These are phyloP conservation scores for Microcyclospora tardicrescens DNA, from an alignment of 2,329 filamentous ascomycete genomes.

Conservation along the genomic window DNA sequence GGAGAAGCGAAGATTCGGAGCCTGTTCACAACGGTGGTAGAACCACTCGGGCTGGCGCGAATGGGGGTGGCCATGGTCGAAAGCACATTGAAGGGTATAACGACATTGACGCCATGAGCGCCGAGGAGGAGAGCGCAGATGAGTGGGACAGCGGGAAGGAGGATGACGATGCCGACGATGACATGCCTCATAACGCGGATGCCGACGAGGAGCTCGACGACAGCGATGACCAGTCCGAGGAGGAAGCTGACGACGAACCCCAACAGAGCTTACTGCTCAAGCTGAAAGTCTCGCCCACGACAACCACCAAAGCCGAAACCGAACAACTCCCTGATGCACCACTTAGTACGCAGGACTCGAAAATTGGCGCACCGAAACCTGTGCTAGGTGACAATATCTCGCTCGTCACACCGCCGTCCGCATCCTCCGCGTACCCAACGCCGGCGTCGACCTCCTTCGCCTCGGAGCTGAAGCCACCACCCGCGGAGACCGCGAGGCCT, in stretches of 20 bases:
- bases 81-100: slow-evolving; percentile 43
- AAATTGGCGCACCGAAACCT: not conserved
- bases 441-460: slow-evolving; percentile 5
- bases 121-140: slow-evolving; percentile 48
- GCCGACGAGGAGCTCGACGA: slow-evolving; percentile 41
- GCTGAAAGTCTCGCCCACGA: slow-evolving; percentile 31
- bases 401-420: slow-evolving; percentile 1
- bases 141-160: slow-evolving; percentile 54
- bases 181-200: slow-evolving; percentile 32
- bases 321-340: not conserved
- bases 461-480: not conserved
- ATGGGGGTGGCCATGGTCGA: slow-evolving; percentile 21
- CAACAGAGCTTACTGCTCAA: slow-evolving; percentile 60
- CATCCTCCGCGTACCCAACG: slow-evolving; percentile 5
- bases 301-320: not conserved
- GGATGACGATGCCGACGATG: slow-evolving; percentile 53
- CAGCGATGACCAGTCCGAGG: slow-evolving; percentile 31
- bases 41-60: slow-evolving; percentile 11
- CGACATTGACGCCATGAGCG: slow-evolving; percentile 50
- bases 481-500: too few relatives aligned
- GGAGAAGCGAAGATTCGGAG: slow-evolving; percentile 35
- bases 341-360: not conserved
- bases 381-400: not conserved
- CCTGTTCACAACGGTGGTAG: slow-evolving; percentile 29
- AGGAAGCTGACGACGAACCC: slow-evolving; percentile 22